These are phyloP conservation scores for Pezicula rhizophila DNA, from an alignment of 2,329 filamentous ascomycete genomes.

Conservation along the genomic window DNA sequence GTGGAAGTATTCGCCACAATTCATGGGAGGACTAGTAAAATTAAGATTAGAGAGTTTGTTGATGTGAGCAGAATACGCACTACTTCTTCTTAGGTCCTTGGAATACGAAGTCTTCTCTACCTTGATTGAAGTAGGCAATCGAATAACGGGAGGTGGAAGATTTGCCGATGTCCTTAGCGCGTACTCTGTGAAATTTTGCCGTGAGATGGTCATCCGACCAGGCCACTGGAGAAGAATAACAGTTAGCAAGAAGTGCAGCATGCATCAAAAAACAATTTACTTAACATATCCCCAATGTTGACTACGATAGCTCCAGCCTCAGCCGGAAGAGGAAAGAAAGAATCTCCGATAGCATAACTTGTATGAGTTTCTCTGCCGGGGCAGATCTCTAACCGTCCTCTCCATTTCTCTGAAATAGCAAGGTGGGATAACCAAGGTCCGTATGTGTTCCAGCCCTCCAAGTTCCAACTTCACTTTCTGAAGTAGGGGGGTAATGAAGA, in stretches of 20 bases:
- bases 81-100: conserved; percentile 49
- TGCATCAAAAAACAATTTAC: background rate
- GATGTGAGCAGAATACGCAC: background rate
- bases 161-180: conserved; percentile 27
- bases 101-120: conserved; percentile 47
- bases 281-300: conserved; percentile 49
- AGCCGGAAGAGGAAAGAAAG: conserved; percentile 28
- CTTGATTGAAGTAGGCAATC: conserved; percentile 60
- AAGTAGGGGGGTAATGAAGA: conserved; percentile 46
- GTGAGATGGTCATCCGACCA: conserved; percentile 63
- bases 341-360: conserved; percentile 52
- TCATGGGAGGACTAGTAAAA: background rate
- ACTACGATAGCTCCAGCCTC: conserved; percentile 27
- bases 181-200: conserved; percentile 55
- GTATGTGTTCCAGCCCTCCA: conserved; percentile 28
- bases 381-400: no score
- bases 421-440: no score
- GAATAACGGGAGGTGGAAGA: conserved; percentile 44
- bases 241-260: background rate
- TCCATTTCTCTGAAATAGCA: no score
- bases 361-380: conserved; percentile 45
- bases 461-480: conserved; percentile 33
- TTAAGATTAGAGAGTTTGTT: background rate
- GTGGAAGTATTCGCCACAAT: background rate
- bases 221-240: conserved; percentile 32